Evolutionary conservation across 805 yeast genomes (phyloP), one percentile per base, ranked within the genome.

Genomic region (Saccharomyces eubayanus): DNA sequence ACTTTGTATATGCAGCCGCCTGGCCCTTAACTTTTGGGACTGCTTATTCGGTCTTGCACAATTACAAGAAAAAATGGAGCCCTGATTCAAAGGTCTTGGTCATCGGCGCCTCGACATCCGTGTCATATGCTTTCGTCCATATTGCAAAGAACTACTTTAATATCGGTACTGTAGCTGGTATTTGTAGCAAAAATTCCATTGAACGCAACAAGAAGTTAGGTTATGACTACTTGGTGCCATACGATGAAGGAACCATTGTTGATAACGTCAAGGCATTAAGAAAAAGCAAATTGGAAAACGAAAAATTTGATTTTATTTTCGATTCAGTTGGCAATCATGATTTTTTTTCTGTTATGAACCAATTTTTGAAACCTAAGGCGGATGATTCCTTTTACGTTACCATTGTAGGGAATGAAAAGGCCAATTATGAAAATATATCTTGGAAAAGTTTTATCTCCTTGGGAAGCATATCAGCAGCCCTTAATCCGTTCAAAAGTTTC

Each of bases 21-120:
- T 77, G 79, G 69, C 86, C 89, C 0, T 68, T 84, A 58, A 84
- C 81, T 0, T 80, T 77, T 58, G 80, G 82, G 20, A 84, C 95
- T 3, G 91, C 92, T 0, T 75, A 63, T 58, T 64, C 59, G 14
- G 69, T 75, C 50, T 65, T 77, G 30, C 63, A 65, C 8, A 55
- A 62, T 6, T 59, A 61, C 28, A 64, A 65, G 2, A 72, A 74
- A 53, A 65, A 68, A 31, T 69, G 79, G 21, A 72, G 71, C 41
- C 72, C 73, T 10, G 69, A 72, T 14, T 72, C 81, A 5, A 77
- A 75, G 54, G 79, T 85, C 3, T 72, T 87, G 49, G 76, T 88
- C 21, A 71, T 86, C 48, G 96, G 96, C 41, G 92, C 86, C 28
- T 83, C 87, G 8, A 82, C 95, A 1, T 70, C 84, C 12, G 90